A percentile compares a stretch with the other conserved stretches of the same genome.
phyloP scores from a whole-genome alignment of 352 stramenopile species.

The Phytophthora megakarya region DNA sequence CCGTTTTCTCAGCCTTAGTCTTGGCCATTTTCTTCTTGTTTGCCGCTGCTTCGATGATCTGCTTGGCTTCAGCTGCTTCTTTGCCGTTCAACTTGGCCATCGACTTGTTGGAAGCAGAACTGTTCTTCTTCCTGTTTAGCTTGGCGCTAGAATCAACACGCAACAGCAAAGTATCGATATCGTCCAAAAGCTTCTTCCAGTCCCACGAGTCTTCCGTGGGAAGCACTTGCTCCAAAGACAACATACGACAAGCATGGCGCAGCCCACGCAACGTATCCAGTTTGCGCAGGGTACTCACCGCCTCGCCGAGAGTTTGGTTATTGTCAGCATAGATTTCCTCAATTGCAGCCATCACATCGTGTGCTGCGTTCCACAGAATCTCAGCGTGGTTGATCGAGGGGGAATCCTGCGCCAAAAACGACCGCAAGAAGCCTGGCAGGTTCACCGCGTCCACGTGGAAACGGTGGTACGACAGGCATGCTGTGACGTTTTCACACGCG shows the following conservation, averaged over 20 bases:
- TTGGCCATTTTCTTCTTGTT: conserved; percentile 33
- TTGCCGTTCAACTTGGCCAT: conserved; percentile 32
- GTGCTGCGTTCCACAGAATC: conserved; percentile 92
- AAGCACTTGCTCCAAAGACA: conserved; percentile 71
- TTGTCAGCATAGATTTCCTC: conserved; percentile 78
- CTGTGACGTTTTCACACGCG: conserved; percentile 91
- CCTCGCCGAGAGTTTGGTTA: conserved; percentile 45
- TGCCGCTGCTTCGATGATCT: conserved; percentile 35
- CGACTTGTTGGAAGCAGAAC: conserved; percentile 33
- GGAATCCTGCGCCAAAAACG: conserved; percentile 90
- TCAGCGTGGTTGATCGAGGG: conserved; percentile 91
- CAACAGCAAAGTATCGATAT: conserved; percentile 71
- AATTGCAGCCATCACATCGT: conserved; percentile 88
- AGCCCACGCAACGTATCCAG: conserved; percentile 70
- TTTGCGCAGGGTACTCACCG: conserved; percentile 57
- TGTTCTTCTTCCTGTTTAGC: conserved; percentile 39
- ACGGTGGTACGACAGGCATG: conserved; percentile 93
- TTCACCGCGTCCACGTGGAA: conserved; percentile 95
- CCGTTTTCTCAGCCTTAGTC: conserved; percentile 24
- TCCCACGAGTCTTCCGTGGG: conserved; percentile 80
- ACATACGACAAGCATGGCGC: conserved; percentile 60
- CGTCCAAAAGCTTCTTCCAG: conserved; percentile 76
- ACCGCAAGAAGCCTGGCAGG: conserved; percentile 87
- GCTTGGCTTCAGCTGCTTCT: conserved; percentile 32
- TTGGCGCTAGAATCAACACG: conserved; percentile 59